These are phyloP conservation scores for Lentinula edodes DNA, from an alignment of 768 basidiomycete species.

Conservation along the genomic window DNA sequence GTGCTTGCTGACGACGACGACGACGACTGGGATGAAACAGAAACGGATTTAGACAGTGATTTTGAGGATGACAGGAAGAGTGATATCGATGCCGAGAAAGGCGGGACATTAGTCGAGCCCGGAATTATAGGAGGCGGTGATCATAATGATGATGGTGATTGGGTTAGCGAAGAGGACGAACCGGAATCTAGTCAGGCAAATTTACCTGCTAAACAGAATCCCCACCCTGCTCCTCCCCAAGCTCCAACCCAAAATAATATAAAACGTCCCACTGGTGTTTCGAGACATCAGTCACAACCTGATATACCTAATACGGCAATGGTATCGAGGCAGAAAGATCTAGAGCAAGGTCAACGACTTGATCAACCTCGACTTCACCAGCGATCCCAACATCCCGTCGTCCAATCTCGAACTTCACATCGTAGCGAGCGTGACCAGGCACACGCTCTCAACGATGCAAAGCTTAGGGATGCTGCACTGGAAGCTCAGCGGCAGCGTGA, in stretches of 20 bases:
- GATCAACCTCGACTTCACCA: background rate
- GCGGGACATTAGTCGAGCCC: constrained; percentile 3
- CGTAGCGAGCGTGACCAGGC: background rate
- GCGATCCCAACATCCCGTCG: background rate
- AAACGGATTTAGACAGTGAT: constrained; percentile 23
- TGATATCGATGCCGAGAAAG: constrained; percentile 7
- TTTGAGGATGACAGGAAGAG: constrained; percentile 21
- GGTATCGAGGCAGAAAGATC: constrained; percentile 1
- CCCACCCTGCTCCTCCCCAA: constrained; percentile 15
- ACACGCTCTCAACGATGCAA: constrained; percentile 10
- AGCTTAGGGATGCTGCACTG: constrained; percentile 47
- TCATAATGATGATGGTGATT: constrained; percentile 43
- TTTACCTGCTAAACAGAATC: background rate
- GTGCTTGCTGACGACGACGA: constrained; percentile 50
- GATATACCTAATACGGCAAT: background rate
- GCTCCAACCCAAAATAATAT: constrained; percentile 17
- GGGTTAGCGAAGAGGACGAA: constrained; percentile 52
- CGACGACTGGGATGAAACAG: constrained; percentile 45
- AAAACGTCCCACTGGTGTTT: constrained; percentile 6
- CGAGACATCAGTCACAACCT: constrained; percentile 2
- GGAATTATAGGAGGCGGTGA: constrained; percentile 16
- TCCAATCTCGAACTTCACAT: background rate
- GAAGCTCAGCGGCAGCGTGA: constrained; percentile 64
- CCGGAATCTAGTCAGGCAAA: constrained; percentile 1
- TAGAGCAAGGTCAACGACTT: background rate